Evolutionary conservation across 495 filamentous ascomycete species (phyloP).

Genomic region (Cudoniella acicularis): DNA sequence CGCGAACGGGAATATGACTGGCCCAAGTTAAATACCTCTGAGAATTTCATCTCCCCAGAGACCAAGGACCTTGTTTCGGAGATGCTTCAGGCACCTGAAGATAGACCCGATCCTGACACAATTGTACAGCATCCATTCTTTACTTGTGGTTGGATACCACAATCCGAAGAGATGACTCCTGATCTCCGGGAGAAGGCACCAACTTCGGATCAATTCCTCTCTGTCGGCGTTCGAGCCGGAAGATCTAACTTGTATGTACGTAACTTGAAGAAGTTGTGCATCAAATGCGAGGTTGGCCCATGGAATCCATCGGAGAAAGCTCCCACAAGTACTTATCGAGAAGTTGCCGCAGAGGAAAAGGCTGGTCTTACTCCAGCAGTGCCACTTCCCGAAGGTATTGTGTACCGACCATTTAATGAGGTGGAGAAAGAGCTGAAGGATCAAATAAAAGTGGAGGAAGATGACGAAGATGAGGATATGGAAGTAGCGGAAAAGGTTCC

Average conservation of each 20-base stretch:
- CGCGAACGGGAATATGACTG: slow-evolving; percentile 70
- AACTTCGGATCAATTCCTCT: slow-evolving; percentile 23
- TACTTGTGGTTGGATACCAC: slow-evolving; percentile 56
- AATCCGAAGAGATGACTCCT: slow-evolving; percentile 42
- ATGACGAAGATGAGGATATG: neutral
- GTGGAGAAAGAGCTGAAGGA: slow-evolving; percentile 19
- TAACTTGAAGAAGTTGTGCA: slow-evolving; percentile 28
- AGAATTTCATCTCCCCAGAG: slow-evolving; percentile 47
- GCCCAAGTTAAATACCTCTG: slow-evolving; percentile 52
- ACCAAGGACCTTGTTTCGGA: slow-evolving; percentile 77
- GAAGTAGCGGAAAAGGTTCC: neutral
- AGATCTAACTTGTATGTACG: slow-evolving; percentile 12
- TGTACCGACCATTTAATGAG: slow-evolving; percentile 57
- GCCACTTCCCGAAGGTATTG: slow-evolving; percentile 62
- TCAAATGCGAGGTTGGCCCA: slow-evolving; percentile 43
- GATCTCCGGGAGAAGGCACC: slow-evolving; percentile 48
- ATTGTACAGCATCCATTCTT: slow-evolving; percentile 85
- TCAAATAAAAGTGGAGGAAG: neutral
- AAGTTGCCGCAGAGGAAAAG: slow-evolving; percentile 67
- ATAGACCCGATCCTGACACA: slow-evolving; percentile 71
- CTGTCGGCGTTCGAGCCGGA: slow-evolving; percentile 17
- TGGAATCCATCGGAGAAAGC: slow-evolving; percentile 37
- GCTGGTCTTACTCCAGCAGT: slow-evolving; percentile 65
- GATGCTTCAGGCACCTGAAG: slow-evolving; percentile 70
- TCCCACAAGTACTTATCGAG: slow-evolving; percentile 60